Evolutionary conservation across 2,329 filamentous ascomycete species (phyloP), one percentile per base, ranked within the genome.

Genomic region (Colletotrichum cuscutae): DNA sequence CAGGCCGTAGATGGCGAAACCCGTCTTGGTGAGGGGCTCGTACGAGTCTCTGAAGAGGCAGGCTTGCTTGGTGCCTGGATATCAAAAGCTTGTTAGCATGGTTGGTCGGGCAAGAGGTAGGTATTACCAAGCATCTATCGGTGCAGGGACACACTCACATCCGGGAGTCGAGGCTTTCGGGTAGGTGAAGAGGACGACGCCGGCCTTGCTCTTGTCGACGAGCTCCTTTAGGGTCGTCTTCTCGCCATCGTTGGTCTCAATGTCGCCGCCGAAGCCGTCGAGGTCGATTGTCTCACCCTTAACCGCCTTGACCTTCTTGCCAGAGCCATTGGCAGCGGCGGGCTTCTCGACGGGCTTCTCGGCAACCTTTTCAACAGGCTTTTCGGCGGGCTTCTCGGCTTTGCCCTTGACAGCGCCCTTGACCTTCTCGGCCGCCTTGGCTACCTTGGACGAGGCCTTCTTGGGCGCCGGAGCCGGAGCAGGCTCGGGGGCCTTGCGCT

Each of bases 151-250:
- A n/a, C 68, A 81, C 94, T 90, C 91, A 98, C 96, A 98, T 75
- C 96, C 96, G 49, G 95, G 94, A 26, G 97, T 99, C 32, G 93
- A 97, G 13, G 97, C 97, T 85, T 94, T 97, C 72, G 97, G 97
- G 81, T 98, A 98, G 37, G 95, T 98, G 83, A 99, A 98, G 35
- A 98, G 86, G 42, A 98, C 94, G 56, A 98, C 93, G 30, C 96
- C 97, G 46, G 89, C 88, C 84, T 94, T 92, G 88, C 95, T 97
- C 80, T 93, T 89, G 64, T 95, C 92, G 61, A 98, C 89, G 28
- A 99, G 90, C 77, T 91, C 87, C 84, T 94, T 93, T 72, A 99
- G 86, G 1, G 91, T 95, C 6, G 93, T 95, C 84, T 93, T 94
- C 66, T 88, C 86, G 78, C 95, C 95, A 75, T 97, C 94, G 76